Evolutionary conservation across 169 alveolate species (phyloP).

Genomic region (Cryptosporidium parvum): DNA sequence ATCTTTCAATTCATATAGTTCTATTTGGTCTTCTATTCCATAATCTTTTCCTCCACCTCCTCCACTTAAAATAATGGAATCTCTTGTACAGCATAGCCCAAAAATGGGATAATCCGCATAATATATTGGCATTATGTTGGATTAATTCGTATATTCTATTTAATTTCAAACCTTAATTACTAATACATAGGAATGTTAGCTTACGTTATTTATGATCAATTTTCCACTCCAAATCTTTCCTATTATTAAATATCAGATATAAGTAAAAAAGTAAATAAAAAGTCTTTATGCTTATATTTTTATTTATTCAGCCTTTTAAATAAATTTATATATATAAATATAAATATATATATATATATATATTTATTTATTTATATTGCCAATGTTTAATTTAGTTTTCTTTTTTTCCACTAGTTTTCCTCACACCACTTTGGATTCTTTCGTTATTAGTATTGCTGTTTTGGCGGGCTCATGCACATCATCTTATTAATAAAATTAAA

Average conservation of each 20-base stretch:
- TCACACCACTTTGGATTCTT: slow-evolving; percentile 5
- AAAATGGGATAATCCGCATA: slow-evolving; percentile 74
- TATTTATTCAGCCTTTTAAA: background rate
- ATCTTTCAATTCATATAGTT: slow-evolving; percentile 34
- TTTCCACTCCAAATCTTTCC: background rate
- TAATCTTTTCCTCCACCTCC: slow-evolving; percentile 76
- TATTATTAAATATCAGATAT: background rate
- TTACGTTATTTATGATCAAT: too few relatives aligned
- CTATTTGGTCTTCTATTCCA: slow-evolving; percentile 74
- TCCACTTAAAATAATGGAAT: slow-evolving; percentile 47
- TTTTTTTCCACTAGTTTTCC: background rate
- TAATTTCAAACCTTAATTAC: background rate
- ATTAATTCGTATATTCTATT: background rate
- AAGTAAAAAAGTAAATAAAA: background rate
- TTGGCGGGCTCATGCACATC: slow-evolving; percentile 20
- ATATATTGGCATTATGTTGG: slow-evolving; percentile 35
- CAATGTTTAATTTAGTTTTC: background rate
- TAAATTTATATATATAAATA: background rate
- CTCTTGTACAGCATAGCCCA: slow-evolving; percentile 63
- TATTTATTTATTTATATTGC: background rate
- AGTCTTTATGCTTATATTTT: background rate
- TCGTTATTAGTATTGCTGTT: background rate
- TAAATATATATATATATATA: too few relatives aligned
- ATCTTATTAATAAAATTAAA: too few relatives aligned
- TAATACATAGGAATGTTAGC: background rate